Evolutionary conservation across 2,329 filamentous ascomycete species (phyloP), one percentile per base, ranked within the genome.

Genomic region (Diaporthe aspalathi): DNA sequence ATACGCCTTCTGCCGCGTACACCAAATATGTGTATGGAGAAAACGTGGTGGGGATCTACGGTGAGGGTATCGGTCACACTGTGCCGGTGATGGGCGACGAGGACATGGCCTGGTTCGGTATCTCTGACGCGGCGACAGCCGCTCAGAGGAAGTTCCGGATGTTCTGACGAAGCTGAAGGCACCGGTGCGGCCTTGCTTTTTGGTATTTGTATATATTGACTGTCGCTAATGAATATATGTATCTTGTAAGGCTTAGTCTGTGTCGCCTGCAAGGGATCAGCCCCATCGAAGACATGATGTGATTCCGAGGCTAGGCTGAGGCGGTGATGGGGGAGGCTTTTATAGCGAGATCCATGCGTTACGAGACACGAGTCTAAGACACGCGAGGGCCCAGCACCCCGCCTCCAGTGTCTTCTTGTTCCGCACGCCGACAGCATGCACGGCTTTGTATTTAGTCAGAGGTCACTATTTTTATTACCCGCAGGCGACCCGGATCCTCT

Each of bases 11-110:
- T 70, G 76, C 78, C 54, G 77, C 73, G 7, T 83, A 81, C 73
- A 83, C 81, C 16, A 77, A 79, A 76, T 80, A 79, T 50, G 80
- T 83, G 57, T 83, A 81, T 73, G 80, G 81, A 76, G 70, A 72
- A 1, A 73, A 77, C 20, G 73, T 80, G 2, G 79, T 80, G 5
- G 80, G 80, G 16, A 77, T 80, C 70, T 81, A 80, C 66, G 80
- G 80, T 35, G 50, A 71, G 7, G 79, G 79, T 11, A 75, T 82
- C 47, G 79, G 78, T 27, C 80, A 82, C 73, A 79, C 77, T 52
- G 79, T 82, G 7, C 78, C 80, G 1, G 68, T 80, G 47, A 79
- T 80, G 71, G 77, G 78, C 40, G 73, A 75, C 14, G 72, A 76
- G 73, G 80, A 82, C 45, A 74, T 82, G n/a, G 78, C 76, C 16